Percentiles rank a stretch among this genome's conserved stretches.
phyloP scores from a whole-genome alignment of 768 basidiomycete genomes.

The Lactarius vividus region DNA sequence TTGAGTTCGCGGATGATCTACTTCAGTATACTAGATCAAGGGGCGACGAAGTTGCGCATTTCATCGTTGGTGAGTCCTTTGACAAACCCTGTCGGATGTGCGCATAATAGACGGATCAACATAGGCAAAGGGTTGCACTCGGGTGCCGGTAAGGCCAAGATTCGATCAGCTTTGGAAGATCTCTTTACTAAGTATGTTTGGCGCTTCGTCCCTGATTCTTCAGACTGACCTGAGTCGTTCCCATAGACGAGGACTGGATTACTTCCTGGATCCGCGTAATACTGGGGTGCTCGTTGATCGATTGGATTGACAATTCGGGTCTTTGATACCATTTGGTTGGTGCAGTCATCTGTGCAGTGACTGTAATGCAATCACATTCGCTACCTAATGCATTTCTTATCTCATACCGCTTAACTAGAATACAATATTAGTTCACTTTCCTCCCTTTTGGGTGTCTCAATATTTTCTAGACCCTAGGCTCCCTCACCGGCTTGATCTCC shows the following conservation, averaged over 20 bases:
- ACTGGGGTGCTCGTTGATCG: constrained; percentile 12
- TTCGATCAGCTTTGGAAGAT: constrained; percentile 13
- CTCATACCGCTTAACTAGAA: too few species aligned
- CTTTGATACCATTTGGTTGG: not conserved
- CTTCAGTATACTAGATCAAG: not conserved
- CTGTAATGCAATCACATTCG: too few species aligned
- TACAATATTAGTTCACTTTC: not conserved
- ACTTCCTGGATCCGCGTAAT: not conserved
- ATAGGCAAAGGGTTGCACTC: constrained; percentile 9
- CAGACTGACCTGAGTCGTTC: not conserved
- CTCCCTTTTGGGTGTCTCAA: too few species aligned
- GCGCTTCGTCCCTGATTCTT: not conserved
- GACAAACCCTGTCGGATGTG: not conserved
- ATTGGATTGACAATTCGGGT: not conserved
- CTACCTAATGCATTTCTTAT: too few species aligned
- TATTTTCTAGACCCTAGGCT: too few species aligned
- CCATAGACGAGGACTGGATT: not conserved
- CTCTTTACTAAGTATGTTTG: constrained; percentile 10
- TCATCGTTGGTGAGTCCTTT: constrained; percentile 17
- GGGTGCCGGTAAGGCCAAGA: not conserved
- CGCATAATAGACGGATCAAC: not conserved
- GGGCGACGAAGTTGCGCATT: not conserved
- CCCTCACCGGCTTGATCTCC: too few species aligned
- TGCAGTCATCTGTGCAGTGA: too few species aligned
- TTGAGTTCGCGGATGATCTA: not conserved